Conservation (phyloP, 176 grass and related monocot species). For the Puccinellia tenuiflora region DNA sequence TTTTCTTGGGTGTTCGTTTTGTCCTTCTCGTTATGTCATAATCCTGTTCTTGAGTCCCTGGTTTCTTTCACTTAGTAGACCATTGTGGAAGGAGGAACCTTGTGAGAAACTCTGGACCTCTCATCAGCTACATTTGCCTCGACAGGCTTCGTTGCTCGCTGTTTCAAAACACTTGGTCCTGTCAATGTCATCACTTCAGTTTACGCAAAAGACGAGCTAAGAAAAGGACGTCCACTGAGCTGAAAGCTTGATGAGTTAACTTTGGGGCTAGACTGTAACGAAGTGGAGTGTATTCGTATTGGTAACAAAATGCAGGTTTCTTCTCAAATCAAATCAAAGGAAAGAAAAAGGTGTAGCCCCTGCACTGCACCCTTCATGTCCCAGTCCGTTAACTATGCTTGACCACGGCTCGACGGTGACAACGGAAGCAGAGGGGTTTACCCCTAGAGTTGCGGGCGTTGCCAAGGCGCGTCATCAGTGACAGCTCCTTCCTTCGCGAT, state of each 20-base stretch:
- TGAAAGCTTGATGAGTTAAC: no score
- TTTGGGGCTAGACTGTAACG: no score
- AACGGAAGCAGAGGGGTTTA: background rate
- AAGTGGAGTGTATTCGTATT: no score
- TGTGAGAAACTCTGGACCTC: no score
- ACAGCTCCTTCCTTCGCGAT: background rate
- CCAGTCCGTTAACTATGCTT: background rate
- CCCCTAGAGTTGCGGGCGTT: background rate
- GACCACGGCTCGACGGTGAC: background rate
- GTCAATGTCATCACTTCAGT: no score
- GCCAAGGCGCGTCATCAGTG: background rate
- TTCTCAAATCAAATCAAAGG: background rate
- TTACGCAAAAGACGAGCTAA: no score
- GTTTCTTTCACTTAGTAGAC: no score
- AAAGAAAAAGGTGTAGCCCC: background rate
- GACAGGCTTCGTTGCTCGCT: background rate
- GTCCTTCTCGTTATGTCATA: background rate
- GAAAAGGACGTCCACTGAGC: no score
- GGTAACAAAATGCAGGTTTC: background rate
- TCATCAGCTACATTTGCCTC: background rate
- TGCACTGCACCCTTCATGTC: background rate
- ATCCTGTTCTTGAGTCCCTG: background rate
- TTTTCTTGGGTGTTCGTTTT: background rate
- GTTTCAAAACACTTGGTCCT: background rate
- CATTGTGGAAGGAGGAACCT: no score